Evolutionary conservation across 2,329 filamentous ascomycete genomes (phyloP).

Genomic region (Fusarium gaditjirri): DNA sequence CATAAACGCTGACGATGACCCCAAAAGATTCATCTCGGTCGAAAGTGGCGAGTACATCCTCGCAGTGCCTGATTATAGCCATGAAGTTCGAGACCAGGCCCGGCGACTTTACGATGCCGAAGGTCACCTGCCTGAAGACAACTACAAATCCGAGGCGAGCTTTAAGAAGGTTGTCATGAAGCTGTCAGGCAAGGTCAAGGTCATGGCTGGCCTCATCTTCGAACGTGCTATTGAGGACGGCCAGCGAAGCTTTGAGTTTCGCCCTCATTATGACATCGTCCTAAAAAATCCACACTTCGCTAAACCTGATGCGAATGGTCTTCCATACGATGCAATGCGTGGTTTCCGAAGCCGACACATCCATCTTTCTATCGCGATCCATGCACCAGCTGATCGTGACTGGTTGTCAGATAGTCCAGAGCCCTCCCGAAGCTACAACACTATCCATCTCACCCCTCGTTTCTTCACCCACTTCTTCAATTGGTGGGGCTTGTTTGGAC

Average conservation of each 20-base stretch:
- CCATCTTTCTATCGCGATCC: conserved; percentile 91
- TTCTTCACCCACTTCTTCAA: conserved; percentile 99
- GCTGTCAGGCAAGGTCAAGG: conserved; percentile 93
- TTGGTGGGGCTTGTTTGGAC: conserved; percentile 98
- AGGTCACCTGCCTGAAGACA: conserved; percentile 70
- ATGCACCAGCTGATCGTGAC: conserved; percentile 86
- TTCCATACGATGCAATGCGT: conserved; percentile 88
- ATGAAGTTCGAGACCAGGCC: conserved; percentile 78
- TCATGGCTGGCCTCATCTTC: conserved; percentile 91
- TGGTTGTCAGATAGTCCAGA: conserved; percentile 82
- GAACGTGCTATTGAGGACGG: conserved; percentile 82
- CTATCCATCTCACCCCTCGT: conserved; percentile 90
- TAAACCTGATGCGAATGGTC: conserved; percentile 64
- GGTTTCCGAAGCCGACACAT: conserved; percentile 98
- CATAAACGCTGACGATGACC: conserved; percentile 85
- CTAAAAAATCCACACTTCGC: conserved; percentile 83
- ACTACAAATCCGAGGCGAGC: conserved; percentile 76
- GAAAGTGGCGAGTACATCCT: conserved; percentile 95
- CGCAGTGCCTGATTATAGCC: conserved; percentile 92
- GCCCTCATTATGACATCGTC: conserved; percentile 90
- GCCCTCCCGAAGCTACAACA: conserved; percentile 92
- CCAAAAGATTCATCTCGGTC: conserved; percentile 93
- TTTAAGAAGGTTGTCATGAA: conserved; percentile 99
- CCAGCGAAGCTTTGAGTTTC: conserved; percentile 85
- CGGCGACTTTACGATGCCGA: conserved; percentile 64